A percentile compares a stretch with the other conserved stretches of the same genome.
phyloP scores from a whole-genome alignment of 768 basidiomycete species.

The Pleurotus eryngii region DNA sequence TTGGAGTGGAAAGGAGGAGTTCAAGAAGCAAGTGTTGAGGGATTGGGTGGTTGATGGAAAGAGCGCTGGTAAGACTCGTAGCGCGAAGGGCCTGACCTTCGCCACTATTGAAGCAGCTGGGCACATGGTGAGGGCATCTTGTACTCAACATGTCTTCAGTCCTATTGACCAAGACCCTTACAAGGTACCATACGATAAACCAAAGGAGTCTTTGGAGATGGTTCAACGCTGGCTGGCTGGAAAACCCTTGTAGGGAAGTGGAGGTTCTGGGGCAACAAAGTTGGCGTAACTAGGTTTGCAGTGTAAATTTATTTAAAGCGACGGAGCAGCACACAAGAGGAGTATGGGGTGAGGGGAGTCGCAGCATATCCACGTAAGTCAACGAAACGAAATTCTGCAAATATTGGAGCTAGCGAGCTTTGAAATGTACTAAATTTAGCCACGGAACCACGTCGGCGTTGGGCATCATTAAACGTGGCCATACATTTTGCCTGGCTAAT shows the following conservation, averaged over 20 bases:
- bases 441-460: no score
- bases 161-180: background rate
- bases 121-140: conserved; percentile 51
- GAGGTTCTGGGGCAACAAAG: no score
- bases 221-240: conserved; percentile 8
- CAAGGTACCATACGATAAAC: conserved; percentile 62
- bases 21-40: conserved; percentile 36
- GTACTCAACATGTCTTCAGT: background rate
- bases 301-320: no score
- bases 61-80: conserved; percentile 55
- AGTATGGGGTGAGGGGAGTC: no score
- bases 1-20: conserved; percentile 56
- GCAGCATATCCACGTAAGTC: no score
- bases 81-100: conserved; percentile 52
- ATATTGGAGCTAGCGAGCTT: no score
- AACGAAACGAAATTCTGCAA: no score
- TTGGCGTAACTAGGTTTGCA: no score
- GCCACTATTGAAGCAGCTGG: conserved; percentile 58
- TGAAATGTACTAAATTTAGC: no score
- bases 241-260: background rate
- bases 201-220: conserved; percentile 38
- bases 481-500: background rate
- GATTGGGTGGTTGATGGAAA: conserved; percentile 56
- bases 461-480: background rate
- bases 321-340: no score